Evolutionary conservation across 768 basidiomycete species (phyloP).

Genomic region (Wakefieldia striispora): DNA sequence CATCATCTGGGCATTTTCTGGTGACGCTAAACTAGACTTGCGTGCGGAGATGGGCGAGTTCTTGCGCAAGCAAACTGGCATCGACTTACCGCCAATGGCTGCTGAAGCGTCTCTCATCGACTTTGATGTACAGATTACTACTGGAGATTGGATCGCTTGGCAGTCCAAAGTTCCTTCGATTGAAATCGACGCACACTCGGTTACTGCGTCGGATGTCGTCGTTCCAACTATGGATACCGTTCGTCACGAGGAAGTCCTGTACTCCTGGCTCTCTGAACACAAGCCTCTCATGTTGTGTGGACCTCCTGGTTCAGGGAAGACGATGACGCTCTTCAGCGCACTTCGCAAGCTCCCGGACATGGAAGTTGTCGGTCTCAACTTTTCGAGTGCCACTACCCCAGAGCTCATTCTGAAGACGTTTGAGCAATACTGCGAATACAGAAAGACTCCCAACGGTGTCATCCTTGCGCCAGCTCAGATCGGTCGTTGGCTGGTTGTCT

Average conservation of each 20-base stretch:
- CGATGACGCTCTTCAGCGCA: constrained; percentile 98
- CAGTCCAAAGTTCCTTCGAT: constrained; percentile 89
- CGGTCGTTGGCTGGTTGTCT: constrained; percentile 98
- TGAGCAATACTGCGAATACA: constrained; percentile 98
- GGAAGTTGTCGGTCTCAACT: constrained; percentile 98
- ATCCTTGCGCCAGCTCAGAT: constrained; percentile 92
- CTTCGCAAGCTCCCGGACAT: constrained; percentile 96
- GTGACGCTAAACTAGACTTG: constrained; percentile 89
- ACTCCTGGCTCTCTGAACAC: constrained; percentile 98
- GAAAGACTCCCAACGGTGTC: constrained; percentile 98
- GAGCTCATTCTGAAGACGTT: constrained; percentile 99
- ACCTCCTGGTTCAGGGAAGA: constrained; percentile 99
- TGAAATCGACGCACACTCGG: constrained; percentile 95
- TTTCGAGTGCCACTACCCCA: constrained; percentile 97
- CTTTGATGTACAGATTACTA: constrained; percentile 86
- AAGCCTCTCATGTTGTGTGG: constrained; percentile 98
- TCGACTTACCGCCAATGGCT: constrained; percentile 79
- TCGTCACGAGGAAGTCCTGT: constrained; percentile 96
- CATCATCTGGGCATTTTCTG: constrained; percentile 97
- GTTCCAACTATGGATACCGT: constrained; percentile 99
- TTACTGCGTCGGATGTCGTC: constrained; percentile 94
- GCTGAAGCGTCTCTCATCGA: constrained; percentile 88
- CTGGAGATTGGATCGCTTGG: constrained; percentile 91
- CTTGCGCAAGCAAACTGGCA: constrained; percentile 78
- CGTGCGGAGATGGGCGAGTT: constrained; percentile 89